Percentiles rank a stretch among this genome's conserved stretches.
These are phyloP conservation scores for Volutella citrinella DNA, from an alignment of 2,329 filamentous ascomycete species.

Conservation along the genomic window DNA sequence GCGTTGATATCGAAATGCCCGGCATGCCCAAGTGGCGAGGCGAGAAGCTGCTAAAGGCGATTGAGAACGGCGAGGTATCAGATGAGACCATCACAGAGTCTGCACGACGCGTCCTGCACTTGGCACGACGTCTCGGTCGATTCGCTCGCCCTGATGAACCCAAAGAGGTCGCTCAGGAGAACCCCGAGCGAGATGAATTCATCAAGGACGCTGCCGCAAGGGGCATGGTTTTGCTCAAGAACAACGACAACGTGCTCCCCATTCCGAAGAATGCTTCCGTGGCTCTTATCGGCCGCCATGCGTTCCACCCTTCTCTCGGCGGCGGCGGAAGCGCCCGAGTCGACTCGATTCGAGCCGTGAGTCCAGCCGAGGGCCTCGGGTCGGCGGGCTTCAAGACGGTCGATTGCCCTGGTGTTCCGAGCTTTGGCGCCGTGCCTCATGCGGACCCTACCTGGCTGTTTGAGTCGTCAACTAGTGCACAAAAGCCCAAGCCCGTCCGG, in stretches of 20 bases:
- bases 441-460: conserved; percentile 5
- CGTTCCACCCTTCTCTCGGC: conserved; percentile 20
- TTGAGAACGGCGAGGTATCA: not conserved
- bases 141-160: conserved; percentile 9
- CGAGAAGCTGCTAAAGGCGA: not conserved
- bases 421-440: conserved; percentile 6
- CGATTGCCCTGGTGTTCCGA: conserved; percentile 2
- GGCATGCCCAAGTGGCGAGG: conserved; percentile 4
- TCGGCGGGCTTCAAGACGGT: not conserved
- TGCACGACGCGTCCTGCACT: conserved; percentile 3
- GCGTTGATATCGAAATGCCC: conserved; percentile 15
- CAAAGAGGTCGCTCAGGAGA: conserved; percentile 8
- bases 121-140: conserved; percentile 1
- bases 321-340: conserved; percentile 16
- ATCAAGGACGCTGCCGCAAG: conserved; percentile 5
- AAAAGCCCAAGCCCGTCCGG: not conserved
- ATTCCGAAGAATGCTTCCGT: conserved; percentile 27
- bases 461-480: not conserved
- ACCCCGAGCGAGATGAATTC: conserved; percentile 15
- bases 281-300: conserved; percentile 24
- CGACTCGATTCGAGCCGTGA: conserved; percentile 1
- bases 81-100: conserved; percentile 4
- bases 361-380: conserved; percentile 2
- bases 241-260: conserved; percentile 53
- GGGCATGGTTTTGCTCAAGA: conserved; percentile 57